phyloP scores from a whole-genome alignment of 2,329 filamentous ascomycete species.

The Curvularia verruculosa region DNA sequence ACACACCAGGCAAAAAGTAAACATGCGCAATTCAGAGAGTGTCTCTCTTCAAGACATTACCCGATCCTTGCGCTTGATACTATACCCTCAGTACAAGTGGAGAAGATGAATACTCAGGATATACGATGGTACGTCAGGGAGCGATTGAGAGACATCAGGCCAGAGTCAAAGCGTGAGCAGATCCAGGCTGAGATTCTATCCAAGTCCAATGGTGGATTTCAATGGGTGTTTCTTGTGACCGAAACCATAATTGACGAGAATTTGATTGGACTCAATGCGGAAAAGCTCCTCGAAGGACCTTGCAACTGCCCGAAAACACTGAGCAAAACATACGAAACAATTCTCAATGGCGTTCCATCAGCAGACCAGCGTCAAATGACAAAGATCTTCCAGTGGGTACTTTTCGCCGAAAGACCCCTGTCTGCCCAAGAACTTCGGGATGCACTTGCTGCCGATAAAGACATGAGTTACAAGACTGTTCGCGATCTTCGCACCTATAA shows the following conservation, averaged over 20 bases:
- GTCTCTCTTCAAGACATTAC: slow-evolving; percentile 58
- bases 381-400: slow-evolving; percentile 18
- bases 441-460: slow-evolving; percentile 18
- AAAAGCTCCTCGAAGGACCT: background rate
- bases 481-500: slow-evolving; percentile 8
- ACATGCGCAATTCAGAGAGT: slow-evolving; percentile 38
- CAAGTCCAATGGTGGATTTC: slow-evolving; percentile 14
- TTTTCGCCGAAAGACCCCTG: slow-evolving; percentile 14
- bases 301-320: background rate
- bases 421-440: slow-evolving; percentile 22
- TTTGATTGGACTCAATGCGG: background rate
- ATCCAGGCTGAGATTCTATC: slow-evolving; percentile 11
- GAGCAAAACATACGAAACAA: background rate
- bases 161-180: slow-evolving; percentile 10
- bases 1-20: slow-evolving; percentile 15
- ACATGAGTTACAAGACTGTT: slow-evolving; percentile 11
- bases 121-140: slow-evolving; percentile 26
- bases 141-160: slow-evolving; percentile 9
- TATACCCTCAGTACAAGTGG: slow-evolving; percentile 35
- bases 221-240: slow-evolving; percentile 17
- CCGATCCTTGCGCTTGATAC: slow-evolving; percentile 48
- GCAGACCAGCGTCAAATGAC: slow-evolving; percentile 5
- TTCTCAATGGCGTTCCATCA: background rate
- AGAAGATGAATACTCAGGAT: slow-evolving; percentile 45
- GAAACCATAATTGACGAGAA: slow-evolving; percentile 7